A percentile compares a stretch with the other conserved stretches of the same genome.
Evolutionary conservation across 495 filamentous ascomycete species (phyloP).

Genomic region (Penicillium pancosmium): DNA sequence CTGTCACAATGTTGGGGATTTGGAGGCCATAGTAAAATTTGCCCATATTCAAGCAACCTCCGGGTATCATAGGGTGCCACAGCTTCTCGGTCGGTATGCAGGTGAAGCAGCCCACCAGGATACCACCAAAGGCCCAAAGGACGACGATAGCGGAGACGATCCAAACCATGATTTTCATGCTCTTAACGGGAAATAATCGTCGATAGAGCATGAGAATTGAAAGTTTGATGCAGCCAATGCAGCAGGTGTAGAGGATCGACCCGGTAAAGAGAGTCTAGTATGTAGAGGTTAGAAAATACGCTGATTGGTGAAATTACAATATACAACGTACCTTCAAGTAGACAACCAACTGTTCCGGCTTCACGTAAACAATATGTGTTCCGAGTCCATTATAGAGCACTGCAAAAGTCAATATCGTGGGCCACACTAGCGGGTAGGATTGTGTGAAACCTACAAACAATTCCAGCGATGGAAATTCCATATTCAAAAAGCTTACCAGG

Average conservation of each 20-base stretch:
- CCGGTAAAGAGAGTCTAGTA: conserved; percentile 27
- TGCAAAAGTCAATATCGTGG: background rate
- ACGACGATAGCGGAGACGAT: conserved; percentile 17
- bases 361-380: conserved; percentile 24
- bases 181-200: conserved; percentile 32
- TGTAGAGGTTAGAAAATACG: background rate
- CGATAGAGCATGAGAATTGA: conserved; percentile 41
- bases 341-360: conserved; percentile 18
- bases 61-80: conserved; percentile 27
- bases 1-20: conserved; percentile 46
- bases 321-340: conserved; percentile 24
- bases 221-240: conserved; percentile 34
- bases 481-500: conserved; percentile 21
- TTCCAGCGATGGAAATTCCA: conserved; percentile 26
- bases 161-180: conserved; percentile 25
- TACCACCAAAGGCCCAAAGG: conserved; percentile 32
- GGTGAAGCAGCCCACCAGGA: conserved; percentile 32
- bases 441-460: conserved; percentile 19
- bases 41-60: conserved; percentile 36
- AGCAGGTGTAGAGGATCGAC: conserved; percentile 27
- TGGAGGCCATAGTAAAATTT: conserved; percentile 40
- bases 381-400: conserved; percentile 29
- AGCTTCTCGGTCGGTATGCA: conserved; percentile 41
- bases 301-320: background rate
- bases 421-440: background rate